Percentiles rank a stretch among this genome's conserved stretches.
Conservation (phyloP, 176 grass and related monocot genomes). For the Bromus sterilis region DNA sequence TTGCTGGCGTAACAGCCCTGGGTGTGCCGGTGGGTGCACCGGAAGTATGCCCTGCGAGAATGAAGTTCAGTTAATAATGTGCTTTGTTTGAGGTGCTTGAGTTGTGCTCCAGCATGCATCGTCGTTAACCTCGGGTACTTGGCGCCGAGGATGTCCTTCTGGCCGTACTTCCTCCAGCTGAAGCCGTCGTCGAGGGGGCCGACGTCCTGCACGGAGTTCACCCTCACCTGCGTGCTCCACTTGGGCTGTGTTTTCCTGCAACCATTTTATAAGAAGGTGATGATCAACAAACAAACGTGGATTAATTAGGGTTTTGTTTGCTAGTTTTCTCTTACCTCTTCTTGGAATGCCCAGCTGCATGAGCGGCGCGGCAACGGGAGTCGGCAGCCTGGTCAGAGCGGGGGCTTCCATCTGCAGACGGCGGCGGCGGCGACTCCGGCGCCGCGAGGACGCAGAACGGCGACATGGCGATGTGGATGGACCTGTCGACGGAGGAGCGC, state of each 20-base stretch:
- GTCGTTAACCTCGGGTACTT: constrained; percentile 81
- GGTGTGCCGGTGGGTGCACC: constrained; percentile 77
- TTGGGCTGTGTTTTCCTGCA: constrained; percentile 70
- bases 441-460: not conserved
- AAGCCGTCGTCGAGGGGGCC: constrained; percentile 67
- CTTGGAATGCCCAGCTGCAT: constrained; percentile 45
- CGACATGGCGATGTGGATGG: constrained; percentile 40
- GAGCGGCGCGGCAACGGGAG: constrained; percentile 15
- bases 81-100: not conserved
- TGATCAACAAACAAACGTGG: not conserved
- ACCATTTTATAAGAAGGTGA: not conserved
- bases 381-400: constrained; percentile 40
- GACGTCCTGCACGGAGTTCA: constrained; percentile 42
- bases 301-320: not conserved
- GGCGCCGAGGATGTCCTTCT: constrained; percentile 95
- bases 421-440: constrained; percentile 37
- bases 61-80: not conserved
- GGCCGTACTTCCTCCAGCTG: constrained; percentile 98
- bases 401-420: constrained; percentile 42
- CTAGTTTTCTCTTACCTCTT: constrained; percentile 52
- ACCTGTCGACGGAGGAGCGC: constrained; percentile 48
- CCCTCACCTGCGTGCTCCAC: constrained; percentile 59
- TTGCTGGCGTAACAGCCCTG: constrained; percentile 71
- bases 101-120: not conserved
- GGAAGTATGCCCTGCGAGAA: constrained; percentile 67